A percentile compares a stretch with the other conserved stretches of the same genome.
These are phyloP conservation scores for Phytophthora idaei DNA, from an alignment of 352 stramenopile genomes.

Conservation along the genomic window DNA sequence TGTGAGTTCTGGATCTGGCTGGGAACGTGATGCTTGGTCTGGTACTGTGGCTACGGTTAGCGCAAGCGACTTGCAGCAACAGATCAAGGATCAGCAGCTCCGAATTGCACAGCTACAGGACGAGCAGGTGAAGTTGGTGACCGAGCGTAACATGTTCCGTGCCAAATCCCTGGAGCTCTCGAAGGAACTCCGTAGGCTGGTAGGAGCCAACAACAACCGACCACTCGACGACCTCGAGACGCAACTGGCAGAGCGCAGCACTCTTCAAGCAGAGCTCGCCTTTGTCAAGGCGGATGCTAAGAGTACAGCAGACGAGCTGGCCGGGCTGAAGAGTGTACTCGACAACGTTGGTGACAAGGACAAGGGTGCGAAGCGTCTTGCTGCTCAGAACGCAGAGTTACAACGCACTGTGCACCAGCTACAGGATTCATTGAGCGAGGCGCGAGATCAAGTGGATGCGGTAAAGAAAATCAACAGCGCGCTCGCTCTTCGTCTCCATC, in stretches of 20 bases:
- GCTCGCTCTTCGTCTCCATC: slow-evolving; percentile 68
- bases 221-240: slow-evolving; percentile 58
- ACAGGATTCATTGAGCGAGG: slow-evolving; percentile 72
- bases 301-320: slow-evolving; percentile 55
- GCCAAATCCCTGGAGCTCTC: slow-evolving; percentile 55
- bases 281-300: slow-evolving; percentile 61
- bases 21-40: slow-evolving; percentile 32
- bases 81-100: slow-evolving; percentile 39
- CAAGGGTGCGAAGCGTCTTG: slow-evolving; percentile 60
- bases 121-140: slow-evolving; percentile 39
- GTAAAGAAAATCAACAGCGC: slow-evolving; percentile 80
- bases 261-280: slow-evolving; percentile 59
- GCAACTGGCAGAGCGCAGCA: slow-evolving; percentile 64
- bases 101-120: slow-evolving; percentile 42
- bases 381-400: slow-evolving; percentile 69
- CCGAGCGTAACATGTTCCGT: slow-evolving; percentile 70
- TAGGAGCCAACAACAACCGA: slow-evolving; percentile 55
- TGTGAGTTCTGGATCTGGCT: slow-evolving; percentile 11
- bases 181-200: slow-evolving; percentile 64
- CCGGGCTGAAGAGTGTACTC: slow-evolving; percentile 65
- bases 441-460: slow-evolving; percentile 69
- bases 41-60: slow-evolving; percentile 44
- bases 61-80: slow-evolving; percentile 47
- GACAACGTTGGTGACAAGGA: slow-evolving; percentile 70
- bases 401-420: slow-evolving; percentile 78